phyloP scores from a whole-genome alignment of 192 early-diverging fungal genomes.

The Dimargaris xerosporica region DNA sequence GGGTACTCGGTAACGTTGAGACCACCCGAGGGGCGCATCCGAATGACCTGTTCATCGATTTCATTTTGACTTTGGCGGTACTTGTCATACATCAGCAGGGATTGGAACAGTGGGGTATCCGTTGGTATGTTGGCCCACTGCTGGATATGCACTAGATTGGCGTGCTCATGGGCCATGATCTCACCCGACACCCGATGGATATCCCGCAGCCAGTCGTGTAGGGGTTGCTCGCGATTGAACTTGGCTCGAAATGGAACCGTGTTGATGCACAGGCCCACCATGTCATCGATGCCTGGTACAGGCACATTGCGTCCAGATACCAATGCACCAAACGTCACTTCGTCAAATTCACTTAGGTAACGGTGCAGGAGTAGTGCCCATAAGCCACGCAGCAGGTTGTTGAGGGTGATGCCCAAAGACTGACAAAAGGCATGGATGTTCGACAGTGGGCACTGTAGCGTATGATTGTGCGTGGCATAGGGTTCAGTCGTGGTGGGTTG shows the following conservation, averaged over 20 bases:
- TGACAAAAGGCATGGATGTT: background rate
- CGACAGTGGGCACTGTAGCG: background rate
- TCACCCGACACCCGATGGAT: background rate
- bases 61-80: background rate
- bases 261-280: background rate
- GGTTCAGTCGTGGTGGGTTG: too few relatives aligned
- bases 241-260: background rate
- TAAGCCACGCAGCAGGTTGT: background rate
- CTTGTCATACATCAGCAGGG: background rate
- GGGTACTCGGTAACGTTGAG: background rate
- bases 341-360: background rate
- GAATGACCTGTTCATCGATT: too few relatives aligned
- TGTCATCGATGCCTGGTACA: background rate
- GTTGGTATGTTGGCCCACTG: background rate
- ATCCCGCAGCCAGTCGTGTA: background rate
- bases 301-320: slow-evolving; percentile 2
- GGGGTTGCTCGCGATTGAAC: background rate
- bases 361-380: background rate
- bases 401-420: background rate
- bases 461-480: background rate
- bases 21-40: background rate
- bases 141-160: background rate
- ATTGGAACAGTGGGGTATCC: background rate
- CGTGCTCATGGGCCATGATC: background rate
- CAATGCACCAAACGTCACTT: slow-evolving; percentile 1